phyloP scores from a whole-genome alignment of 2,329 filamentous ascomycete species.

The Corynespora cassiicola region DNA sequence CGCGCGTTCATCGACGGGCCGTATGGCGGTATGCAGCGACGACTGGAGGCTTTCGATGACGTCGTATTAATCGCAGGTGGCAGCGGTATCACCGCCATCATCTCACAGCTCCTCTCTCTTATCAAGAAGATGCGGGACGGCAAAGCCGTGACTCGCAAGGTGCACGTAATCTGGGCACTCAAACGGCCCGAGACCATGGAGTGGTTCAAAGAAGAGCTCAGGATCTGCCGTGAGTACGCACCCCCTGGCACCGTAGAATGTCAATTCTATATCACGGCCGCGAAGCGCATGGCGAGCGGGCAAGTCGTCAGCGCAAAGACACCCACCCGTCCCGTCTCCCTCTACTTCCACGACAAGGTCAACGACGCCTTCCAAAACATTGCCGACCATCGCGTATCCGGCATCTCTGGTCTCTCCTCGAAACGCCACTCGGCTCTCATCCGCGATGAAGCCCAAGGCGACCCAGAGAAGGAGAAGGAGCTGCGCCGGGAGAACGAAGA shows the following conservation, averaged over 20 bases:
- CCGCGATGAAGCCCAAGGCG: conserved; percentile 78
- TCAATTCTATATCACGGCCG: conserved; percentile 91
- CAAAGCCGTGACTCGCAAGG: conserved; percentile 88
- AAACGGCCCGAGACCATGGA: conserved; percentile 93
- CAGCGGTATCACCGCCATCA: conserved; percentile 90
- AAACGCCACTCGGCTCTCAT: conserved; percentile 82
- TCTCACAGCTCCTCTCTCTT: conserved; percentile 89
- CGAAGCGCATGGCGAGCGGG: conserved; percentile 64
- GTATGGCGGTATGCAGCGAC: conserved; percentile 91
- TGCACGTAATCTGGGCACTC: conserved; percentile 92
- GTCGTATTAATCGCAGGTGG: conserved; percentile 93
- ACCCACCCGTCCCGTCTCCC: conserved; percentile 68
- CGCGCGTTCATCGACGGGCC: conserved; percentile 92
- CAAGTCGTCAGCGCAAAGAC: conserved; percentile 58
- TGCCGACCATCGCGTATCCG: conserved; percentile 70
- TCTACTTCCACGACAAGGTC: conserved; percentile 82
- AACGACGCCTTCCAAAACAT: conserved; percentile 88
- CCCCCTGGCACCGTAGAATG: conserved; percentile 89
- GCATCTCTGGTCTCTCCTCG: conserved; percentile 49
- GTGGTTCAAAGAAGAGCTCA: conserved; percentile 95
- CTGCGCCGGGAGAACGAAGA: conserved; percentile 85
- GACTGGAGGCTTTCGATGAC: conserved; percentile 90
- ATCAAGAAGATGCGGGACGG: conserved; percentile 96
- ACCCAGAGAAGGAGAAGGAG: conserved; percentile 79
- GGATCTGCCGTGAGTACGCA: conserved; percentile 88